Conservation (phyloP, 1,284 basidiomycete species). For the Lignosus rhinocerotis region DNA sequence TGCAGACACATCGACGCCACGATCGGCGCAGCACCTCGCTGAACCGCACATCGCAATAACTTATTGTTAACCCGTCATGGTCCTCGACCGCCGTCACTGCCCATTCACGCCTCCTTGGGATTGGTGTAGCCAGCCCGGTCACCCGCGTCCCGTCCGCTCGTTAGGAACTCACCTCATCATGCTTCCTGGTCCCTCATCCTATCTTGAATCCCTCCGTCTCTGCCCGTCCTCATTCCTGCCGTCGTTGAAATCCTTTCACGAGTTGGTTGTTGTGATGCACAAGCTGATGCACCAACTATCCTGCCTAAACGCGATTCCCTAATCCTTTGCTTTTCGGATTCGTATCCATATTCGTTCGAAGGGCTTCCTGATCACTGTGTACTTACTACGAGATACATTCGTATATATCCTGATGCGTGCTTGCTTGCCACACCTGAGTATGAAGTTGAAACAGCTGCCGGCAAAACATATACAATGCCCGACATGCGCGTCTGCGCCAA, state of each 20-base stretch:
- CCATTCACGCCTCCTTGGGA: constrained; percentile 21
- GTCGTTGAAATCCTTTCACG: constrained; percentile 1
- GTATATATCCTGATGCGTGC: constrained; percentile 10
- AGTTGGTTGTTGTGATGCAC: constrained; percentile 14
- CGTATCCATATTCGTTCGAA: constrained; percentile 16
- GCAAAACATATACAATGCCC: too few species aligned
- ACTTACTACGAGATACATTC: constrained; percentile 13
- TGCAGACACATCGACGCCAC: constrained; percentile 14
- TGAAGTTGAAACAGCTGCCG: too few species aligned
- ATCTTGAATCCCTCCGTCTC: constrained; percentile 1
- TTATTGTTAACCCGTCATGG: constrained; percentile 2
- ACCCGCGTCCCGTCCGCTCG: constrained; percentile 40
- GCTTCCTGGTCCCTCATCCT: constrained; percentile 4
- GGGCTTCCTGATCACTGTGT: constrained; percentile 15
- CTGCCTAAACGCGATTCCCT: constrained; percentile 13
- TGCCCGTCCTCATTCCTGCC: neutral
- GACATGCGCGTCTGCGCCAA: too few species aligned
- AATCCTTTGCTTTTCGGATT: constrained; percentile 17
- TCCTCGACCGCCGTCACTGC: neutral
- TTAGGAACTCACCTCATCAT: constrained; percentile 25
- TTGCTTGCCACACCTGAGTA: neutral
- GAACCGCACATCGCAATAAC: constrained; percentile 26
- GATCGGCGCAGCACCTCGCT: constrained; percentile 22
- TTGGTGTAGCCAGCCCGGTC: constrained; percentile 21
- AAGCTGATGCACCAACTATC: neutral